Evolutionary conservation across 139 green algal genomes (phyloP), one percentile per base, ranked within the genome.

Genomic region (Tetraselmis striata): DNA sequence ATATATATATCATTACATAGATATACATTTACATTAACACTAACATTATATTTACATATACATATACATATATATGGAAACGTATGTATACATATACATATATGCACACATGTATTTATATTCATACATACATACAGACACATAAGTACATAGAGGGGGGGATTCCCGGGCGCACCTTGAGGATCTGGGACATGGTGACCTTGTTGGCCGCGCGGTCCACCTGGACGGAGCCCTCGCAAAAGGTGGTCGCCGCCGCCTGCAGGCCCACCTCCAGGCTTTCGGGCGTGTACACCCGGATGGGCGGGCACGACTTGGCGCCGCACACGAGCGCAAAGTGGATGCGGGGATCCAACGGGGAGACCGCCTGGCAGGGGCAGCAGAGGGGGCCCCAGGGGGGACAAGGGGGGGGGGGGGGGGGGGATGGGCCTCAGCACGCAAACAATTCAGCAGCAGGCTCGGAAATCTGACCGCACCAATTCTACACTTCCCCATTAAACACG

Each of bases 281-380:
- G 0, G 92, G 75, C 0, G 86, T 92, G 87, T 96, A 99, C 22
- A 98, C 82, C 29, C 88, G 90, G 88, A 99, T 98, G 79, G 96
- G 93, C 22, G 96, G 96, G 88, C 96, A 98, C 25, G 83, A 95
- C 84, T 92, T 92, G 59, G 96, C 96, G 28, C 96, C 96, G 83
- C 96, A 98, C 78, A 97, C 94, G 31, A 99, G 92, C 31, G 94
- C 95, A 90, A 98, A 98, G 89, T 99, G 96, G 76, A 99, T 96
- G 45, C 96, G 90, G 0, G 93, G 85, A 84, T 99, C 96, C 28
- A 94, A 2, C 0, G 88, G 90, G 0, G 58, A 23, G 26, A 95
- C 80, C 26, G 81, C 79, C 74, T 83, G 59, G 59, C n/a, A n/a
- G n/a, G n/a, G n/a, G n/a, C n/a, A n/a, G n/a, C n/a, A n/a, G n/a